Conservation (phyloP, 2,329 filamentous ascomycete genomes). For the Venturia effusa region DNA sequence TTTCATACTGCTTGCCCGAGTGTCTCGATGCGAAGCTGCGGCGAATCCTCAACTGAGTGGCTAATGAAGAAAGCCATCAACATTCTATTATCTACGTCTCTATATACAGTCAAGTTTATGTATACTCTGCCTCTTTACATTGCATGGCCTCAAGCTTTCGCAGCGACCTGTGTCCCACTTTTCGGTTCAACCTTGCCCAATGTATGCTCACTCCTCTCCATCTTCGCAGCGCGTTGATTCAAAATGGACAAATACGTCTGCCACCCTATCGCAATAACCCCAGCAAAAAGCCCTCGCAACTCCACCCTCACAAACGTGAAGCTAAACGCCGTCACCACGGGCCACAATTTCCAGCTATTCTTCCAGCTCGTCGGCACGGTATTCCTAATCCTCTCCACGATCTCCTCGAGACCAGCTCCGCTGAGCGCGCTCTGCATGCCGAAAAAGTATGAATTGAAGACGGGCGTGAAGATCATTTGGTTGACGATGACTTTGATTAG, state of each 20-base stretch:
- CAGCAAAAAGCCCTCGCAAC: conserved; percentile 71
- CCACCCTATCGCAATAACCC: conserved; percentile 72
- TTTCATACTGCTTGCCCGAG: no score
- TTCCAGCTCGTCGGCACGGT: conserved; percentile 67
- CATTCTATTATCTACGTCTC: neutral
- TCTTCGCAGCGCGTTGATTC: conserved; percentile 59
- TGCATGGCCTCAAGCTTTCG: neutral
- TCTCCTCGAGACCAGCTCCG: conserved; percentile 53
- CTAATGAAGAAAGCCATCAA: neutral
- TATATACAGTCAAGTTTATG: neutral
- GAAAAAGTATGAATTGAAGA: conserved; percentile 43
- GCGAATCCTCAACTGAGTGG: neutral
- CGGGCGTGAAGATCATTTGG: conserved; percentile 68
- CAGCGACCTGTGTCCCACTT: neutral
- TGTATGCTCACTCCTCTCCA: conserved; percentile 1
- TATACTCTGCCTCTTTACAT: neutral
- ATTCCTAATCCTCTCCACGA: conserved; percentile 57
- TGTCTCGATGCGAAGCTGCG: neutral
- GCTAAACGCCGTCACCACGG: conserved; percentile 72
- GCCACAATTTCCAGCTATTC: conserved; percentile 84
- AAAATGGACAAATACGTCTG: conserved; percentile 81
- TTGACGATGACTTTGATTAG: conserved; percentile 69
- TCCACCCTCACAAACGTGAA: conserved; percentile 75
- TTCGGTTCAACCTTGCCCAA: neutral
- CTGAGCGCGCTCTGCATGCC: conserved; percentile 37